Percentiles rank a stretch among this genome's conserved stretches.
Evolutionary conservation across 2,329 filamentous ascomycete genomes (phyloP).

Genomic region (Exophiala calicioides): DNA sequence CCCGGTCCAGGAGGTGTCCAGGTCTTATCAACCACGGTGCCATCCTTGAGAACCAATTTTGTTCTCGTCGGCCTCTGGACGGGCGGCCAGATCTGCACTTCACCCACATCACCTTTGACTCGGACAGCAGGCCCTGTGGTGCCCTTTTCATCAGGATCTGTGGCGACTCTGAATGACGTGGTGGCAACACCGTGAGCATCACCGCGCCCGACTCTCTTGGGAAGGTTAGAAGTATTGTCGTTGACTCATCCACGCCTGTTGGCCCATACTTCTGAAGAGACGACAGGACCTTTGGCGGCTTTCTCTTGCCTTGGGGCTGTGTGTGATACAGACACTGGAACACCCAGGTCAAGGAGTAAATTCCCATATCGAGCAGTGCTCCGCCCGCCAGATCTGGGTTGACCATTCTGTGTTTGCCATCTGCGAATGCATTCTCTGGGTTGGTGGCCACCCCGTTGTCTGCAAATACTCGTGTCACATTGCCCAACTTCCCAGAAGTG

Average conservation of each 20-base stretch:
- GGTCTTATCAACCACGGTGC: constrained; percentile 38
- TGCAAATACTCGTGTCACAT: constrained; percentile 50
- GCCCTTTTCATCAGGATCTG: constrained; percentile 28
- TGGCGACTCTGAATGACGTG: constrained; percentile 32
- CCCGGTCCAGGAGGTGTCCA: constrained; percentile 35
- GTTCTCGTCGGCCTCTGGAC: constrained; percentile 53
- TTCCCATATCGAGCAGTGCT: constrained; percentile 77
- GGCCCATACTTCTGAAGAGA: constrained; percentile 27
- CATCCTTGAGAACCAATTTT: constrained; percentile 71
- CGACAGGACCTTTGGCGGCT: constrained; percentile 67
- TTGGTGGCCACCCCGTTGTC: constrained; percentile 43
- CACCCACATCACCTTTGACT: constrained; percentile 33
- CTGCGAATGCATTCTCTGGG: constrained; percentile 52
- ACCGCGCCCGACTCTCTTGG: constrained; percentile 52
- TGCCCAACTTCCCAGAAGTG: constrained; percentile 54
- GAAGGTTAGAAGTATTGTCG: constrained; percentile 33
- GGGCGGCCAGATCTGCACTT: constrained; percentile 34
- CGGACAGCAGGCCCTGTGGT: constrained; percentile 30
- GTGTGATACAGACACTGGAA: constrained; percentile 63
- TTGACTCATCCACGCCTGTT: constrained; percentile 36
- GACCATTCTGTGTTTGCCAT: constrained; percentile 70
- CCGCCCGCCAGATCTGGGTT: constrained; percentile 82
- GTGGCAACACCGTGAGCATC: constrained; percentile 58
- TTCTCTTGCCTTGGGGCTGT: constrained; percentile 63
- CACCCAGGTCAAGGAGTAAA: constrained; percentile 88